Evolutionary conservation across 2,329 filamentous ascomycete species (phyloP).

Genomic region (Tympanopsis confertula): DNA sequence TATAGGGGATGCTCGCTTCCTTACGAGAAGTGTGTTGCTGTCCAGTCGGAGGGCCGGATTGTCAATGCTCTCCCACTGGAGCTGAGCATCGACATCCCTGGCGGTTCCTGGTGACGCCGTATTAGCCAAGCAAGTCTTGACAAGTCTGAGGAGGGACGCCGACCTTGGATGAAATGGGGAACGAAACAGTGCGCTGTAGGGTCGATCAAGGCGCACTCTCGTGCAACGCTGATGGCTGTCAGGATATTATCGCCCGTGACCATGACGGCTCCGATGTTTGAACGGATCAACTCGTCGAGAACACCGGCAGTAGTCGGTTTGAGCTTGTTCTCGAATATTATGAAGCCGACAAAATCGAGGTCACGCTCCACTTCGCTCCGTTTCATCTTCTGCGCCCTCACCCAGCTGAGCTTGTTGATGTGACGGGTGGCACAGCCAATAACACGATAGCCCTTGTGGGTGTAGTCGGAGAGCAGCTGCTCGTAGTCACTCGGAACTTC

Average conservation of each 20-base stretch:
- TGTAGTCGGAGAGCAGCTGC: constrained; percentile 79
- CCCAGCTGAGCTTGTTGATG: constrained; percentile 77
- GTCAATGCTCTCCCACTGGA: constrained; percentile 93
- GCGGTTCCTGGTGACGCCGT: constrained; percentile 40
- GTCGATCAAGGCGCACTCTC: constrained; percentile 77
- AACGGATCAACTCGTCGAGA: constrained; percentile 68
- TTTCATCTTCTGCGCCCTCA: constrained; percentile 89
- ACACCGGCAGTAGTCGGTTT: constrained; percentile 77
- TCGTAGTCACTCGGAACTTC: constrained; percentile 78
- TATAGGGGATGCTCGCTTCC: too few relatives aligned
- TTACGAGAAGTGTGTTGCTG: constrained; percentile 60
- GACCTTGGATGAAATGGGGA: constrained; percentile 71
- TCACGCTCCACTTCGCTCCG: constrained; percentile 72
- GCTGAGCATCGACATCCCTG: constrained; percentile 58
- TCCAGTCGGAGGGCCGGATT: constrained; percentile 72
- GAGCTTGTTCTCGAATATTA: constrained; percentile 97
- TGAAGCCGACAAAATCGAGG: constrained; percentile 86
- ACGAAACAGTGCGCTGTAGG: constrained; percentile 81
- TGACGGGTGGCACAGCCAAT: constrained; percentile 90
- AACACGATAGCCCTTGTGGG: constrained; percentile 88
- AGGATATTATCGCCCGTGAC: constrained; percentile 96
- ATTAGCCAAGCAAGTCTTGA: background rate
- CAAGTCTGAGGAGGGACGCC: too few relatives aligned
- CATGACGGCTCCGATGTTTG: constrained; percentile 85
- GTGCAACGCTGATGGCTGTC: constrained; percentile 88